Conservation (phyloP, 2,329 filamentous ascomycete genomes). For the Fusarium duplospermum region DNA sequence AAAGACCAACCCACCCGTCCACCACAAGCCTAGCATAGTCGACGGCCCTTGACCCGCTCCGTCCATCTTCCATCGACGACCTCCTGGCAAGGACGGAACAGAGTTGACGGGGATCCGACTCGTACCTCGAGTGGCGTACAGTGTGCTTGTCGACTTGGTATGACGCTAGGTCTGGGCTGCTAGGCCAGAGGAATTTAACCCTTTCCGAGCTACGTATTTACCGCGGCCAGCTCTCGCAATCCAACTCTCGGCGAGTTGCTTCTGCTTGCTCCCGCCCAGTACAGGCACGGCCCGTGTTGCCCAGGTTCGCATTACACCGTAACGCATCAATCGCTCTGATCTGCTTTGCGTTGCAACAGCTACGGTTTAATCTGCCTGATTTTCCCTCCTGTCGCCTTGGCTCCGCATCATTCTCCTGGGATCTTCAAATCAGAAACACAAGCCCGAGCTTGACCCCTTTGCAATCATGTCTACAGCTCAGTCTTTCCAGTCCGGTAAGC, state of each 20-base stretch:
- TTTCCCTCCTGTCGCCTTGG: conserved; percentile 27
- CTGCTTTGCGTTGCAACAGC: conserved; percentile 30
- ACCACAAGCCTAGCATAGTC: conserved; percentile 31
- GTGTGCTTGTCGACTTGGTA: conserved; percentile 42
- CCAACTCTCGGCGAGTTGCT: conserved; percentile 20
- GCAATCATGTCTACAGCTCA: conserved; percentile 45
- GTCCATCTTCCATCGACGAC: conserved; percentile 19
- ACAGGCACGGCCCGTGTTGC: conserved; percentile 15
- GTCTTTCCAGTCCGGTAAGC: conserved; percentile 45
- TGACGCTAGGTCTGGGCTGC: conserved; percentile 47
- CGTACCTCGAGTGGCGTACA: conserved; percentile 35
- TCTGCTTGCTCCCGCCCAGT: conserved; percentile 4
- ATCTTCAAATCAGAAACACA: conserved; percentile 42
- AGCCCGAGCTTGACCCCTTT: conserved; percentile 40
- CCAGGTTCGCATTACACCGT: conserved; percentile 19
- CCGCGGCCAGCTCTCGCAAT: conserved; percentile 29
- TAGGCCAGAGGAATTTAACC: conserved; percentile 48
- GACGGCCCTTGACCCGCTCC: conserved; percentile 40
- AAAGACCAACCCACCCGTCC: conserved; percentile 14
- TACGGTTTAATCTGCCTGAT: conserved; percentile 25
- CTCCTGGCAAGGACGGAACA: conserved; percentile 28
- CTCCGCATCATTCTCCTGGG: conserved; percentile 36
- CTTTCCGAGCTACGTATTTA: conserved; percentile 42
- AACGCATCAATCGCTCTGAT: conserved; percentile 24
- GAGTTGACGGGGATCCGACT: conserved; percentile 38